Base-by-base conservation (phyloP, 768 basidiomycete species). In the Lentinus brumalis region DNA sequence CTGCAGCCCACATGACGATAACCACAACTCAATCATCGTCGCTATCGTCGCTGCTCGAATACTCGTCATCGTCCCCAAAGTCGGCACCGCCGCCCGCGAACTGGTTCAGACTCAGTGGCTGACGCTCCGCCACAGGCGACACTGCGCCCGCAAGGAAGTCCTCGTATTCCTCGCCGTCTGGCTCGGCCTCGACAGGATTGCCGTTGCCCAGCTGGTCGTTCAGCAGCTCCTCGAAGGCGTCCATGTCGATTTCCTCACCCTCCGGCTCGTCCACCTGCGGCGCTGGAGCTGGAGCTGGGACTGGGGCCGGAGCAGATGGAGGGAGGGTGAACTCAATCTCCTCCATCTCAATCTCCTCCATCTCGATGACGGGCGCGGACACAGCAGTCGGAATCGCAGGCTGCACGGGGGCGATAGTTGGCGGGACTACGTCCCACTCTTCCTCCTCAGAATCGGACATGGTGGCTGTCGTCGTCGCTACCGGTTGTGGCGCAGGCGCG, bases 271-370 rank as follows among this genome's bases (percentile, higher is more conserved):
- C 63, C 4, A 50, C 62, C 26, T 51, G 30, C 11, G 60, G 57
- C 8, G 57, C 47, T 4, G 45, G 26, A 11, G 5, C 16, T 45
- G 46, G n/a, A 18, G 21, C 21, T 53, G 46, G 30, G 35, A 29
- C 3, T 55, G 47, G 39, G 46, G 29, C 26, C 16, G 12, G 41
- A 35, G 30, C 14, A 31, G 32, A 39, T 21, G 32, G 49, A 18
- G 50, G 53, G 16, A 41, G 58, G 40, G 61, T 10, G 54, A 51
- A 53, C 40, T 67, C 63, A 41, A 70, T 69, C 57, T 70, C 70
- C 53, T 69, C 69, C 69, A 72, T 72, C n/a, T 60, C 61, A 58
- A 72, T 70, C 21, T 26, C 70, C 53, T 69, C 69, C 69, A 72
- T 72, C n/a, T 60, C 61, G 60, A 72, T 70, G 8, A 29, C 10